Percentiles rank a stretch among this genome's conserved stretches.
Conservation (phyloP, 208 protist genomes). For the Crithidia acanthocephali region DNA sequence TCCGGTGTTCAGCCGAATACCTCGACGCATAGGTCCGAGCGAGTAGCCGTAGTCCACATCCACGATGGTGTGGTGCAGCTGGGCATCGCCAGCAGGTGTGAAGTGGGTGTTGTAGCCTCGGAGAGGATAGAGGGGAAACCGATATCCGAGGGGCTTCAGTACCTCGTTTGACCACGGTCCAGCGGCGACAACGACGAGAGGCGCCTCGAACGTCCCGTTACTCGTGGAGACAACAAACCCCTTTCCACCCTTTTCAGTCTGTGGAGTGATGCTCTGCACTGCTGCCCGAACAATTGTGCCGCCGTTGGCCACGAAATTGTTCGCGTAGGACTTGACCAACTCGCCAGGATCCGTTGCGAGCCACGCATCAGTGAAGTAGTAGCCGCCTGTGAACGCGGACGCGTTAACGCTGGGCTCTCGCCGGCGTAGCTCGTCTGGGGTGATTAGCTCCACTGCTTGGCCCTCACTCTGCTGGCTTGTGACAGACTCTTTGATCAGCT, state of each 20-base stretch:
- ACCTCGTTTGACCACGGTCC: constrained; percentile 36
- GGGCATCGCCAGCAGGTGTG: neutral
- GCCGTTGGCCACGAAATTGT: constrained; percentile 21
- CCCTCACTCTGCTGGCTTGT: constrained; percentile 4
- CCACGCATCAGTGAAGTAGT: constrained; percentile 22
- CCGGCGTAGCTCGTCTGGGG: constrained; percentile 4
- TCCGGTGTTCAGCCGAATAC: constrained; percentile 36
- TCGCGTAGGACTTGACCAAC: constrained; percentile 27
- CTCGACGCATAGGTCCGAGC: constrained; percentile 25
- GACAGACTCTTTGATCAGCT: constrained; percentile 9
- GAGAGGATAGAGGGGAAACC: constrained; percentile 30
- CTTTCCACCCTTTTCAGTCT: neutral
- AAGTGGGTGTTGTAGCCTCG: constrained; percentile 46
- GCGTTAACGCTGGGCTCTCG: constrained; percentile 24
- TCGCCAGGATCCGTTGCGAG: constrained; percentile 13
- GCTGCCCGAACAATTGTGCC: constrained; percentile 20
- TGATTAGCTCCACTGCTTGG: constrained; percentile 13
- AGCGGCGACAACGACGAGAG: constrained; percentile 27
- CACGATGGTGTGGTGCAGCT: constrained; percentile 26
- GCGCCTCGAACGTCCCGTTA: constrained; percentile 12
- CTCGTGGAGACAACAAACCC: constrained; percentile 14
- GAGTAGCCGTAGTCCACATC: constrained; percentile 34
- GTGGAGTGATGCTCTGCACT: constrained; percentile 18
- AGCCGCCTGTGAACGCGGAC: constrained; percentile 8
- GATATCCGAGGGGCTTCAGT: constrained; percentile 28